Base-by-base conservation (phyloP, 352 stramenopile genomes). In the Globisporangium nagaii region DNA sequence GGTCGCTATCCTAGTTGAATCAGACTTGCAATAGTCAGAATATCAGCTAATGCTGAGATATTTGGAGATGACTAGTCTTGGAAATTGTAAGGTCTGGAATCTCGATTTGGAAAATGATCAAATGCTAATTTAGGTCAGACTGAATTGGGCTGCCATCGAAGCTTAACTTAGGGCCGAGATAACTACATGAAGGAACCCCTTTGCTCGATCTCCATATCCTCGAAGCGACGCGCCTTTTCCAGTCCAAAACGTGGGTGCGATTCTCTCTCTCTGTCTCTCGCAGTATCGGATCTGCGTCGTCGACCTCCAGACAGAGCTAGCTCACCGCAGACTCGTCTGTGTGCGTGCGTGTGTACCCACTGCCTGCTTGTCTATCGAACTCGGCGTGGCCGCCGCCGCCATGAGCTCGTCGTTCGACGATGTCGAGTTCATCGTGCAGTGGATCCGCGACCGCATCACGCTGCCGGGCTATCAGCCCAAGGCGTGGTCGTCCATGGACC, bases 401-500 rank as follows among this genome's bases (percentile, higher is more conserved):
- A 91, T 90, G 78, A 93, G 75, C 57, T 83, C 77, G 56, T 93
- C 77, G 61, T 93, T 93, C 51, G 82, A 95, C 44, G 84, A 95
- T 57, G 76, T 88, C 46, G 84, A 95, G 68, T 70, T 72, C 45
- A 73, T 95, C 27, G 77, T 84, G 54, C 80, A 93, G 61, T 95
- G 85, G 85, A 88, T 95, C 31, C 77, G 82, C 24, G 83, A 93
- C 48, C 78, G 84, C 22, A 84, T 93, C 49, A 73, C 72, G 40
- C 57, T 93, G 46, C 78, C 85, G 0, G 81, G 76, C 19, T 90
- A 88, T 56, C 65, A 81, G 51, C 60, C 70, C 19, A 86, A 86
- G 53, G 62, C 75, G 10, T 95, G 83, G 85, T 73, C 75, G 56
- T 85, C 83, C 10, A 71, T 78, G 45, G 80, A 95, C 48, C 67